Evolutionary conservation across 1,284 basidiomycete species (phyloP).

Genomic region (Papiliotrema flavescens): DNA sequence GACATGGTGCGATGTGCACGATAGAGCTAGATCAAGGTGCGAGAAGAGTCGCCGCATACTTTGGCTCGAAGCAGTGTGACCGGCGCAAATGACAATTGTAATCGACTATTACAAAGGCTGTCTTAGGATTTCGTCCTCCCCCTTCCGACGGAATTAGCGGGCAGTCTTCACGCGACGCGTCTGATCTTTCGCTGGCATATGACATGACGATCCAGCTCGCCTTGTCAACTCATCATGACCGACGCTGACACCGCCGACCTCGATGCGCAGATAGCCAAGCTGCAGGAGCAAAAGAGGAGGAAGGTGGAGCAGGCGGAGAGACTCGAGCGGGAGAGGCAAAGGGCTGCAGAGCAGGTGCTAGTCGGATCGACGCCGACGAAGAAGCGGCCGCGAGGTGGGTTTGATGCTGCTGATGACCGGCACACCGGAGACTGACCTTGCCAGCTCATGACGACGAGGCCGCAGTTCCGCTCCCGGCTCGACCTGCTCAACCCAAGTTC

Average conservation of each 20-base stretch:
- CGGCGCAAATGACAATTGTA: not conserved
- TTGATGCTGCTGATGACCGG: not conserved
- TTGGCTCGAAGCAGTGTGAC: not conserved
- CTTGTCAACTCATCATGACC: constrained; percentile 8
- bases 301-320: constrained; percentile 18
- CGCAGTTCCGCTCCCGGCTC: not conserved
- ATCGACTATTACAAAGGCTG: too few species aligned
- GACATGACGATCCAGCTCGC: not conserved
- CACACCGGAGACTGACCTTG: not conserved
- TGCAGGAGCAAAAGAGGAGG: constrained; percentile 20
- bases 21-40: too few species aligned
- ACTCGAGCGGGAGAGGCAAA: constrained; percentile 11
- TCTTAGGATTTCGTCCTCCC: too few species aligned
- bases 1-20: too few species aligned
- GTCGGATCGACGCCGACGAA: constrained; percentile 36
- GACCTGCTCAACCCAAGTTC: constrained; percentile 19
- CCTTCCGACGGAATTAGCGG: too few species aligned
- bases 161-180: not conserved
- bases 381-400: not conserved
- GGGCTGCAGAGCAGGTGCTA: constrained; percentile 28
- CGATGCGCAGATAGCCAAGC: constrained; percentile 37
- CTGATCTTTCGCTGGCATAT: not conserved
- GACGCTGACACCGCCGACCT: constrained; percentile 26
- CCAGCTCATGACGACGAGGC: not conserved
- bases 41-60: too few species aligned